A percentile compares a stretch with the other conserved stretches of the same genome.
These are phyloP conservation scores for Begonia loranthoides DNA, from an alignment of 306 rosid genomes.

Conservation along the genomic window DNA sequence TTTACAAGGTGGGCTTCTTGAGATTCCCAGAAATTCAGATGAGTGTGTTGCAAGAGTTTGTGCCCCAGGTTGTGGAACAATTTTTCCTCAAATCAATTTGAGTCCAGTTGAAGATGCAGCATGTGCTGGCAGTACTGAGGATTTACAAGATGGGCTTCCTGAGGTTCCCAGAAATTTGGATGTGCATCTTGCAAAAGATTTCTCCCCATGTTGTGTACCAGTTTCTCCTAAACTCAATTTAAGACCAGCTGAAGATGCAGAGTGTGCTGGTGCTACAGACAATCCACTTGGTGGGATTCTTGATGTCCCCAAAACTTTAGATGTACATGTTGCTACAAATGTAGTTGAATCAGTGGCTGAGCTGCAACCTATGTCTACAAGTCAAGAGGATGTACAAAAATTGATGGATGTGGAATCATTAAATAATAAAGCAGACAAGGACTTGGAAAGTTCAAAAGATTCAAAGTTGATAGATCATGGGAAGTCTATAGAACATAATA, in stretches of 20 bases:
- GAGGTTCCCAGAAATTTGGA: slow-evolving; percentile 6
- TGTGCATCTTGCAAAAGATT: slow-evolving; percentile 27
- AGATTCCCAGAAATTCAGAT: neutral
- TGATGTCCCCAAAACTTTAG: neutral
- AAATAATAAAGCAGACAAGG: slow-evolving; percentile 1
- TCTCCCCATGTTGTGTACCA: slow-evolving; percentile 64
- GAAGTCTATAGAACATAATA: slow-evolving; percentile 14
- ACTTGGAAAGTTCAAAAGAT: slow-evolving; percentile 6
- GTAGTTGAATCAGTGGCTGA: slow-evolving; percentile 11
- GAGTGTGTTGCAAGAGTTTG: slow-evolving; percentile 1
- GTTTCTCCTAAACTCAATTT: slow-evolving; percentile 12
- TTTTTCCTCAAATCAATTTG: too few relatives aligned
- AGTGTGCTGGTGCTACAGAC: slow-evolving; percentile 7
- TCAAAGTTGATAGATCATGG: slow-evolving; percentile 3
- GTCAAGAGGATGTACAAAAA: slow-evolving; percentile 13
- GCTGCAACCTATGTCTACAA: neutral
- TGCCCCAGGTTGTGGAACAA: too few relatives aligned
- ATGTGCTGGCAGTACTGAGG: too few relatives aligned
- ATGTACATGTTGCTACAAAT: slow-evolving; percentile 6
- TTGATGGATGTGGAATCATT: slow-evolving; percentile 12
- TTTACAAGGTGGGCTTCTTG: slow-evolving; percentile 9
- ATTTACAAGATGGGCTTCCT: neutral
- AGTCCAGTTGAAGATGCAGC: too few relatives aligned
- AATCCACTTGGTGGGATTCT: slow-evolving; percentile 11
- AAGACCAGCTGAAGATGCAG: neutral